Evolutionary conservation across 345 rosid genomes (phyloP).

Genomic region (Lepidium sativum): DNA sequence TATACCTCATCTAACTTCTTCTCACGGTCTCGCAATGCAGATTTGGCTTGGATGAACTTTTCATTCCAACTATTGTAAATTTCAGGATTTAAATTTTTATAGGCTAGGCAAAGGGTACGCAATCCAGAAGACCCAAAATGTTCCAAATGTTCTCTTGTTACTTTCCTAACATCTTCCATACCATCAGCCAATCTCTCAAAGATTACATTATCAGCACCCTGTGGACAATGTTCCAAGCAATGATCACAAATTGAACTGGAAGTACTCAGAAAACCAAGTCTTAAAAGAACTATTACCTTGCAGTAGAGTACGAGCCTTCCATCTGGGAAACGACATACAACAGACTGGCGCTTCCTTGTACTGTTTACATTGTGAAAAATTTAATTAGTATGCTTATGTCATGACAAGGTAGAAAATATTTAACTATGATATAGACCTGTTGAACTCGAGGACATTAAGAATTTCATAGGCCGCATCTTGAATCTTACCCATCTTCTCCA

Average conservation of each 20-base stretch:
- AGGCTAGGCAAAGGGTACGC: conserved; percentile 98
- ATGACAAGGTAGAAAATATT: neutral
- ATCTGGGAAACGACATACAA: conserved; percentile 92
- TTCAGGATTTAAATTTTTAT: conserved; percentile 64
- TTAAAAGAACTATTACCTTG: conserved; percentile 52
- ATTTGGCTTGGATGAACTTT: conserved; percentile 94
- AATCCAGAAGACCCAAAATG: conserved; percentile 93
- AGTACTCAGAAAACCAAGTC: neutral
- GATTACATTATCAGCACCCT: conserved; percentile 99
- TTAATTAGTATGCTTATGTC: conserved; percentile 1
- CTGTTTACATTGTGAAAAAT: conserved; percentile 38
- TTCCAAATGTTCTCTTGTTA: conserved; percentile 83
- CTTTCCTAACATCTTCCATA: conserved; percentile 57
- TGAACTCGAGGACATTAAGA: conserved; percentile 94
- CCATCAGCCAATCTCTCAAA: conserved; percentile 81
- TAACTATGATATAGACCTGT: conserved; percentile 52
- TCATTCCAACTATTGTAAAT: conserved; percentile 91
- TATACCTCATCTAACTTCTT: conserved; percentile 95
- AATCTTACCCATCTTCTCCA: conserved; percentile 87
- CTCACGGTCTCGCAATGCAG: conserved; percentile 91
- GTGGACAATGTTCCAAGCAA: conserved; percentile 28
- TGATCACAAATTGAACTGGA: conserved; percentile 25
- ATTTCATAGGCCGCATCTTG: conserved; percentile 87
- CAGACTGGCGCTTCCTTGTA: conserved; percentile 98
- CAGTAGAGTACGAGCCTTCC: conserved; percentile 96